A percentile compares a stretch with the other conserved stretches of the same genome.
Conservation (phyloP, 129 eudicot genomes). For the Kitagawia praeruptora region DNA sequence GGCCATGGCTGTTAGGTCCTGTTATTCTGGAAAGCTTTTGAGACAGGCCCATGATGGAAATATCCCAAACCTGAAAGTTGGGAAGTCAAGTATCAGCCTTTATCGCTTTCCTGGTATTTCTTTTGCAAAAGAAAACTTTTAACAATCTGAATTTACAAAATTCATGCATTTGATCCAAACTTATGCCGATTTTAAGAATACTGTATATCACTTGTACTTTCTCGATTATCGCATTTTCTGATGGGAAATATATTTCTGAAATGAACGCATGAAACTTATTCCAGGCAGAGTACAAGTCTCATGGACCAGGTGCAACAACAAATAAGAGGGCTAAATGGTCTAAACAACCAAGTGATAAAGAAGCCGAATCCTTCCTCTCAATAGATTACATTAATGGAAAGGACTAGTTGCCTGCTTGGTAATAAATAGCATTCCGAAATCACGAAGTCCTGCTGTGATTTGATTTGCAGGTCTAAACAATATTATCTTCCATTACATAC, state of each 20-base stretch:
- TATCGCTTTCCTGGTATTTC: too few relatives aligned
- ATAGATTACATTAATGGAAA: slow-evolving; percentile 51
- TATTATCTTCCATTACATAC: too few relatives aligned
- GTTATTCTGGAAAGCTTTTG: too few relatives aligned
- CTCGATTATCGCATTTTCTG: neutral
- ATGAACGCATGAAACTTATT: slow-evolving; percentile 36
- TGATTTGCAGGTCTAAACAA: too few relatives aligned
- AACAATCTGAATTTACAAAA: neutral
- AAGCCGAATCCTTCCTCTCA: slow-evolving; percentile 46
- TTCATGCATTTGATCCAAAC: neutral
- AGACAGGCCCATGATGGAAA: too few relatives aligned
- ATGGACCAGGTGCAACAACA: slow-evolving; percentile 65
- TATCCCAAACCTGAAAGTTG: too few relatives aligned
- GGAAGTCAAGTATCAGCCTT: too few relatives aligned
- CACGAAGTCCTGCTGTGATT: too few relatives aligned
- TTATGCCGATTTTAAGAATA: neutral
- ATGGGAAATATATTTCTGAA: neutral
- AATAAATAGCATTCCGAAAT: too few relatives aligned
- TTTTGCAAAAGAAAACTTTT: too few relatives aligned
- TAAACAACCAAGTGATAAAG: slow-evolving; percentile 36
- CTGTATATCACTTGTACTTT: neutral
- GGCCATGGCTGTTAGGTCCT: too few relatives aligned
- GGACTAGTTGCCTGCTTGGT: slow-evolving; percentile 62
- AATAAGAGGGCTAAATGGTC: slow-evolving; percentile 52
- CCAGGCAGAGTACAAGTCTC: slow-evolving; percentile 62